Evolutionary conservation across 371 early-diverging fungal species (phyloP).

Genomic region (Polyrhizophydium stewartii): DNA sequence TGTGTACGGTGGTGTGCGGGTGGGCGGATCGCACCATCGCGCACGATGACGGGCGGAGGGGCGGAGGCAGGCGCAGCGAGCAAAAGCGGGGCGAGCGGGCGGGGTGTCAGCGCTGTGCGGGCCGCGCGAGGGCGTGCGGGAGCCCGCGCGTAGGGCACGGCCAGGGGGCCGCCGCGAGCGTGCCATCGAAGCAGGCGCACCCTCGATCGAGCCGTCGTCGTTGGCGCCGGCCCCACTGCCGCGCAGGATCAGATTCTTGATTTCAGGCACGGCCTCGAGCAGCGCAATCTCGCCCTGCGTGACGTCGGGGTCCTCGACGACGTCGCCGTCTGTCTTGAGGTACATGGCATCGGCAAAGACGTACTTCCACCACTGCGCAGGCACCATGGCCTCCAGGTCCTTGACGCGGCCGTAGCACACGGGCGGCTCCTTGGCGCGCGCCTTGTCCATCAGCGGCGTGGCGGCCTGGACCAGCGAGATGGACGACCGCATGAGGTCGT

Average conservation of each 20-base stretch:
- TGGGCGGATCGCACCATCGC: too few relatives aligned
- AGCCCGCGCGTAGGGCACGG: too few relatives aligned
- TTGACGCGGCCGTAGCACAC: constrained; percentile 43
- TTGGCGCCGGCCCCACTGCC: not conserved
- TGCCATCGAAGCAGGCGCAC: too few relatives aligned
- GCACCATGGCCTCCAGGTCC: constrained; percentile 48
- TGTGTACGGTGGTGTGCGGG: too few relatives aligned
- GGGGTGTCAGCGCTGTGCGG: too few relatives aligned
- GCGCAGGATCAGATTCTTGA: constrained; percentile 20
- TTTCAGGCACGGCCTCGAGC: constrained; percentile 31
- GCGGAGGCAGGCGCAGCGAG: too few relatives aligned
- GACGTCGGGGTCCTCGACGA: constrained; percentile 61
- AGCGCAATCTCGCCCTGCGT: constrained; percentile 50
- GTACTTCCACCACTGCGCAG: constrained; percentile 54
- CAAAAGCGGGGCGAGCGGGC: too few relatives aligned
- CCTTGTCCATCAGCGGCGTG: not conserved
- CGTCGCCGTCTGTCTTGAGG: constrained; percentile 64
- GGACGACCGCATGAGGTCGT: constrained; percentile 1
- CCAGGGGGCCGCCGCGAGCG: too few relatives aligned
- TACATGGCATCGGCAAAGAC: constrained; percentile 56
- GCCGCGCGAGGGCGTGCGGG: too few relatives aligned
- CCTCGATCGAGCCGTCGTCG: not conserved
- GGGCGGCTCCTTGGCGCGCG: not conserved
- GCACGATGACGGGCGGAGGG: too few relatives aligned
- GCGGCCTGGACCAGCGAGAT: not conserved